These are phyloP conservation scores for Arthroderma uncinatum DNA, from an alignment of 2,329 filamentous ascomycete genomes.

Conservation along the genomic window DNA sequence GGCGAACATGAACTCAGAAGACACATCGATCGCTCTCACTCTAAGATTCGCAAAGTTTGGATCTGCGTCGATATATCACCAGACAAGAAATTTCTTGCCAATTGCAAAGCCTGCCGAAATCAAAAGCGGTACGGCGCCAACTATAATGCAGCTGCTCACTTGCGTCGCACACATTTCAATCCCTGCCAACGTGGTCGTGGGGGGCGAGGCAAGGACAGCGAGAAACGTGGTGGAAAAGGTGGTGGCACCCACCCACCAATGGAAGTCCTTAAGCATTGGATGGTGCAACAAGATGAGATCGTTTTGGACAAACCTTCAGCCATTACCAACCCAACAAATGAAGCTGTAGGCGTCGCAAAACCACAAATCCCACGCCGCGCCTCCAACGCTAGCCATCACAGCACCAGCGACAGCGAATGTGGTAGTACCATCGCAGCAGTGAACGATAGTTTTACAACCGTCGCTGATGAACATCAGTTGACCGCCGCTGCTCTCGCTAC, in stretches of 20 bases:
- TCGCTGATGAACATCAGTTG: background rate
- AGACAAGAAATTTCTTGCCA: constrained; percentile 55
- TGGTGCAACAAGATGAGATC: constrained; percentile 45
- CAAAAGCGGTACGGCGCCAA: constrained; percentile 78
- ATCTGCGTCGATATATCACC: constrained; percentile 50
- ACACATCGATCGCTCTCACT: constrained; percentile 58
- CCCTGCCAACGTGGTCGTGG: constrained; percentile 46
- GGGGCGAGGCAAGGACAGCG: constrained; percentile 47
- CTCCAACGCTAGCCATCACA: constrained; percentile 17
- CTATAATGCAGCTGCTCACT: constrained; percentile 88
- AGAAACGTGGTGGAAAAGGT: constrained; percentile 50
- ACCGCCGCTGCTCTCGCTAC: background rate
- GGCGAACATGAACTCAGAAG: constrained; percentile 72
- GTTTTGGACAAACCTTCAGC: constrained; percentile 28
- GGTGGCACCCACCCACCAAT: constrained; percentile 52
- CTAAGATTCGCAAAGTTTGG: constrained; percentile 47
- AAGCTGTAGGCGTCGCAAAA: constrained; percentile 2
- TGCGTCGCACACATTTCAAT: constrained; percentile 80
- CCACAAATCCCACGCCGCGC: constrained; percentile 5
- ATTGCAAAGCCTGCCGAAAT: constrained; percentile 71
- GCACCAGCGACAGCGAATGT: constrained; percentile 10
- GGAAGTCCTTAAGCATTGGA: constrained; percentile 51
- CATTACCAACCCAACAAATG: constrained; percentile 19
- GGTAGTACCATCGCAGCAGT: background rate
- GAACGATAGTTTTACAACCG: background rate